Percentiles rank a stretch among this genome's conserved stretches.
phyloP scores from a whole-genome alignment of 768 basidiomycete genomes.

The Tephrocybe sp. region DNA sequence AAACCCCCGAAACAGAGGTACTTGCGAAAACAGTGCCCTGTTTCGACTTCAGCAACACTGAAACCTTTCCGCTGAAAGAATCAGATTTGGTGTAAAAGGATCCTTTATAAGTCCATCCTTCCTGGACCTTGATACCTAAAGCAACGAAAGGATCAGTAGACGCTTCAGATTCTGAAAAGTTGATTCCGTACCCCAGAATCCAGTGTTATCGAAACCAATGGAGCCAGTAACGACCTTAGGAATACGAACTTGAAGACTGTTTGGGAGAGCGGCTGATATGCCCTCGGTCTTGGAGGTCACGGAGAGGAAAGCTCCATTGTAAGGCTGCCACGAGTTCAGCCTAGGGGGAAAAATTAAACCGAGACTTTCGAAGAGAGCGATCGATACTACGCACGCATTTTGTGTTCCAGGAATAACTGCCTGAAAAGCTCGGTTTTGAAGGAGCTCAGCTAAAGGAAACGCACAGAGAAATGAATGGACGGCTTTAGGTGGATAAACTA shows the following conservation, averaged over 20 bases:
- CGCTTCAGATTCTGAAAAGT: not conserved
- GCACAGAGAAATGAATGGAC: not conserved
- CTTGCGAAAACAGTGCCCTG: constrained; percentile 39
- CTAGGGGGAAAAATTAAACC: constrained; percentile 6
- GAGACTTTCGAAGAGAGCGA: not conserved
- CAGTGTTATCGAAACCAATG: constrained; percentile 51
- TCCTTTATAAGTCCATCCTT: constrained; percentile 53
- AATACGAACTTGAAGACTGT: constrained; percentile 49
- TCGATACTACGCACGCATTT: constrained; percentile 28
- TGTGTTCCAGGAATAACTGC: constrained; percentile 48
- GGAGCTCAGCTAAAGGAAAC: constrained; percentile 29
- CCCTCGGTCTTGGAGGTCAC: constrained; percentile 43
- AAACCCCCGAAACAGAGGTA: constrained; percentile 26
- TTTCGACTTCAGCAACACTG: constrained; percentile 39
- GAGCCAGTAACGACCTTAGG: constrained; percentile 35
- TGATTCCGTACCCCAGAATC: constrained; percentile 46
- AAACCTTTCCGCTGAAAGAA: constrained; percentile 32
- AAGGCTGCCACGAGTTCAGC: constrained; percentile 45
- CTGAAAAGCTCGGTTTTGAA: constrained; percentile 64
- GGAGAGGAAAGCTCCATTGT: constrained; percentile 34
- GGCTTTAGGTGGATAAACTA: not conserved
- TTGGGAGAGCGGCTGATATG: constrained; percentile 52
- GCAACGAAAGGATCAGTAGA: constrained; percentile 1
- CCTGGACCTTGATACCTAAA: constrained; percentile 53
- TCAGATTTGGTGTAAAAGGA: constrained; percentile 48